Base-by-base conservation (phyloP, 2,329 filamentous ascomycete species). In the Hyphodiscus sp. region DNA sequence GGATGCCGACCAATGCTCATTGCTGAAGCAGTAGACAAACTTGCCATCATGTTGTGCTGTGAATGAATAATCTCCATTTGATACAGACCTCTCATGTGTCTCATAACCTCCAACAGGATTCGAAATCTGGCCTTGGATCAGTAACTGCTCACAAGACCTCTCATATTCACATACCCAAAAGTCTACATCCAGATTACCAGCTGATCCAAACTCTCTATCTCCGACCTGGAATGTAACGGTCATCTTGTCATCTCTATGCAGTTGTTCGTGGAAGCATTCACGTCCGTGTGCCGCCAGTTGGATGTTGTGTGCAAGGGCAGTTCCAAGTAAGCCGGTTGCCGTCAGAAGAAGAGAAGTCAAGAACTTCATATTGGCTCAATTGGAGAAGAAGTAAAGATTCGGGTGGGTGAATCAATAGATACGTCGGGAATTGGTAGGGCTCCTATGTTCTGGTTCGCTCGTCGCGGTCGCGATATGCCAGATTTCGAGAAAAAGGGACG, bases 191-290 rank as follows among this genome's bases (percentile, higher is more conserved):
- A 99, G 77, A 69, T 96, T 97, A 33, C 92, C 92, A 54, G 91
- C 91, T 50, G 88, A 89, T 49, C 92, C 92, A 73, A 96, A 96
- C 71, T 99, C 94, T 63, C 92, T 80, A 71, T 99, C 94, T 69
- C 94, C 94, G 55, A 97, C 92, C 76, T 97, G 94, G 79, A 95
- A 99, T 29, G 91, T 95, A 56, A 99, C 91, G 9, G 91, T 96
- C 94, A 99, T 99, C 73, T 87, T 89, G 77, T 99, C 94, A 72
- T 96, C 94, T 70, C 81, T 83, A 77, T 95, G 92, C 56, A 99
- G 83, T 65, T 78, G 74, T 76, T 99, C 94, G 78, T 96, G 89
- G 80, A 97, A 99, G 78, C 94, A 99, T 77, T 99, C 94, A 74
- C 91, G 83, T 68, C 90, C 89, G 74, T 99, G 91, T 64, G 91